Conservation (phyloP, 129 eudicot genomes). For the Helianthus tuberosus region DNA sequence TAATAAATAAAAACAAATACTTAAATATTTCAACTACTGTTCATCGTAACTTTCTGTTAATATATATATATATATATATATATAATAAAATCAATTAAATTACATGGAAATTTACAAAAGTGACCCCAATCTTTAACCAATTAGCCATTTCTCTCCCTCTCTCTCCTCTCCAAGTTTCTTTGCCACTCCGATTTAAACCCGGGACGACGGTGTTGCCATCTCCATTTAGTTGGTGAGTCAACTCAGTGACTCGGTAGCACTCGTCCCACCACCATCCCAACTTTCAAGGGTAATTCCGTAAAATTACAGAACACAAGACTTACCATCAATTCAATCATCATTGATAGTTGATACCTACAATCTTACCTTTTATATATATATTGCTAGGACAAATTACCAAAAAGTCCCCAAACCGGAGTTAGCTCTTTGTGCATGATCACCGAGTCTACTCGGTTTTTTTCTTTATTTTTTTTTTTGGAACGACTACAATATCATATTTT, state of each 20-base stretch:
- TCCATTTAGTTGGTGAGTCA: slow-evolving; percentile 48
- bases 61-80: no score
- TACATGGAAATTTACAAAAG: slow-evolving; percentile 46
- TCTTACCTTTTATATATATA: slow-evolving; percentile 24
- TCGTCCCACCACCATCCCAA: slow-evolving; percentile 24
- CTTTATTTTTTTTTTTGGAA: not conserved
- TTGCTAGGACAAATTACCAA: slow-evolving; percentile 28
- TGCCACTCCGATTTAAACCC: slow-evolving; percentile 46
- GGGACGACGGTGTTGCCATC: slow-evolving; percentile 99
- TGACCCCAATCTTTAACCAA: slow-evolving; percentile 32
- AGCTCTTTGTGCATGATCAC: slow-evolving; percentile 22
- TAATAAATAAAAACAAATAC: no score
- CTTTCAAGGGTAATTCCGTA: slow-evolving; percentile 30
- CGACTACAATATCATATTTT: not conserved
- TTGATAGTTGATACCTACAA: slow-evolving; percentile 8
- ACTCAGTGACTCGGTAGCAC: slow-evolving; percentile 31
- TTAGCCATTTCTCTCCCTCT: slow-evolving; percentile 11
- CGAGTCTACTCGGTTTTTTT: slow-evolving; percentile 37
- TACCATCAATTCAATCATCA: not conserved
- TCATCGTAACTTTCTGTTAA: no score
- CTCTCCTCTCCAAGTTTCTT: not conserved
- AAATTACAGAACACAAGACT: slow-evolving; percentile 11
- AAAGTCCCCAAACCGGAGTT: slow-evolving; percentile 18
- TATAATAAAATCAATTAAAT: slow-evolving; percentile 33
- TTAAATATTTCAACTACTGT: no score